Base-by-base conservation (phyloP, 169 alveolate genomes). In the Eimeria zaria region DNA sequence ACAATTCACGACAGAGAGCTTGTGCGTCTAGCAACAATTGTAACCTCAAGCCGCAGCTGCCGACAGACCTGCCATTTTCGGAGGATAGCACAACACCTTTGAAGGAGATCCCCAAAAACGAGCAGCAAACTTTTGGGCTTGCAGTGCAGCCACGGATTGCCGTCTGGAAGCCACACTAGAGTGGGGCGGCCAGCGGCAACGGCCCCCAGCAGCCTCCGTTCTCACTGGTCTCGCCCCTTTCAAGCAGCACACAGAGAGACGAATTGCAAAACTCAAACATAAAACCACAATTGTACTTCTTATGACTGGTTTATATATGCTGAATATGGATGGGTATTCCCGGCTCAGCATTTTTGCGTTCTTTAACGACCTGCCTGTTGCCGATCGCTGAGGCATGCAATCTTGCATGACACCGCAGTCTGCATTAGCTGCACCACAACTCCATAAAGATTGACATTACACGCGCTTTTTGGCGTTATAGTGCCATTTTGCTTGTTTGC, bases 81-180 rank as follows among this genome's bases (percentile, higher is more conserved):
- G 74, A 51, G 53, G 81, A 74, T 87, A 64, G 94, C 80, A 60
- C 58, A 64, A 87, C 83, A 69, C 94, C 69, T 87, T 87, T 67
- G 48, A 64, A 87, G 69, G 94, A 64, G 94, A 62, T 87, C 83
- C 94, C 81, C 94, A 87, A 64, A 87, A 87, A 87, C 80, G 58
- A 87, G 36, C 94, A 30, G 80, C 94, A 41, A 87, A 62, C 81
- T 87, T 87, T 36, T 87, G 94, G 51, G 44, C 64, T 27, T 12
- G 62, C 62, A 44, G 60, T 24, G 64, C 78, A 64, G 83, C 83
- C 81, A 33, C 83, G 22, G 62, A 24, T 16, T 64, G 83, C 83
- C 80, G 33, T 36, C 33, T 41, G 94, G 94, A 87, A 87, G 92
- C 92, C 53, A 48, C 41, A 58, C 51, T 44, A 83, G 83, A 48